Base-by-base conservation (phyloP, 2,329 filamentous ascomycete genomes). In the Magnaporthales sp. region DNA sequence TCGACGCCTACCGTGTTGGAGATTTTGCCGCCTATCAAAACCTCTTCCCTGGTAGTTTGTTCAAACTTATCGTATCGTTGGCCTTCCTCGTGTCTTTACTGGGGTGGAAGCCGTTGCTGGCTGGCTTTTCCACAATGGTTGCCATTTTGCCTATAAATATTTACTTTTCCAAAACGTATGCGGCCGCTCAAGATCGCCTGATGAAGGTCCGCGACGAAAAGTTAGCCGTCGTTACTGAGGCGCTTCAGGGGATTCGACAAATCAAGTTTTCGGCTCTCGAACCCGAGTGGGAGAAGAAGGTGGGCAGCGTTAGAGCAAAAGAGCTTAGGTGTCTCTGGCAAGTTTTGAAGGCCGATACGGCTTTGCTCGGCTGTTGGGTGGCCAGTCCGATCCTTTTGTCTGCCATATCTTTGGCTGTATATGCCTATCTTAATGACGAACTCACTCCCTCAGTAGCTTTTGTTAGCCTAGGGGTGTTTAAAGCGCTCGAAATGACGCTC, bases 241-340 rank as follows among this genome's bases (percentile, higher is more conserved):
- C 89, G 0, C 78, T 95, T 1, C 85, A 91, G 71, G 91, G 91
- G 8, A 93, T 94, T 69, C 86, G 91, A 1, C 91, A 95, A 75
- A 92, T 95, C 78, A 95, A 95, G 73, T 93, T 94, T 71, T 90
- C 90, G 0, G 91, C 91, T 0, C 77, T 92, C 1, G 91, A 94
- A 75, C 78, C 80, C 24, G 86, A 91, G 70, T 94, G 91, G 91
- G 86, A 92, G 74, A 80, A 82, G 19, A 90, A 88, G 68, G 91
- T 95, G 73, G 76, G 82, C 68, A 75, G 83, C 68, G 85, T 88
- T 8, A 82, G 91, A 72, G 84, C 88, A 60, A 84, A 83, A 62
- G 91, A 94, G 74, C 81, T 94, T 10, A 76, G 77, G 5, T 86
- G 85, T 26, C 83, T 91, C 46, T 91, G 89, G 86, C 81, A 79